Conservation (phyloP, 164 flowering plant species). For the Malania oleifera region DNA sequence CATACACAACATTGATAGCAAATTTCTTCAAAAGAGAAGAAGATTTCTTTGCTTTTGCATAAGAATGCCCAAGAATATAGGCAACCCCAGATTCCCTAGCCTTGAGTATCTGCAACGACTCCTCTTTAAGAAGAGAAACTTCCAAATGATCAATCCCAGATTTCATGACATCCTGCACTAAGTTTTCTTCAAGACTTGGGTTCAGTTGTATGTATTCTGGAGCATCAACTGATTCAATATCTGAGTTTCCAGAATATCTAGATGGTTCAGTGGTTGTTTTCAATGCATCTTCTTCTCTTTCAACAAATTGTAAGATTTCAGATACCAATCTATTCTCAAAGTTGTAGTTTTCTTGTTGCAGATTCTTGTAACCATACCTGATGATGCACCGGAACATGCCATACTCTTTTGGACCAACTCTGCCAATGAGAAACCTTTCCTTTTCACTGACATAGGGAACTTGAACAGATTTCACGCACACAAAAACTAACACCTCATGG, state of each 20-base stretch:
- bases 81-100: slow-evolving; percentile 58
- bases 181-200: slow-evolving; percentile 16
- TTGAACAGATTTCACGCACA: slow-evolving; percentile 56
- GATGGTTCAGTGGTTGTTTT: slow-evolving; percentile 8
- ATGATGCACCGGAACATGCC: slow-evolving; percentile 64
- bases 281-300: slow-evolving; percentile 25
- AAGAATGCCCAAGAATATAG: slow-evolving; percentile 53
- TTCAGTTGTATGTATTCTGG: slow-evolving; percentile 7
- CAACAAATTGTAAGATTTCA: slow-evolving; percentile 36
- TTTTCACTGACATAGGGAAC: slow-evolving; percentile 43
- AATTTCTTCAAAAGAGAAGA: slow-evolving; percentile 49
- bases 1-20: slow-evolving; percentile 38
- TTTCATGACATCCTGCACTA: slow-evolving; percentile 17
- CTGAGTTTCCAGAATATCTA: slow-evolving; percentile 10
- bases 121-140: slow-evolving; percentile 22
- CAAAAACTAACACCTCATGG: slow-evolving; percentile 62
- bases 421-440: slow-evolving; percentile 42
- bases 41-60: slow-evolving; percentile 50
- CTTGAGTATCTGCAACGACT: slow-evolving; percentile 33
- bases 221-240: slow-evolving; percentile 19
- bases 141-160: slow-evolving; percentile 11
- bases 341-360: slow-evolving; percentile 38
- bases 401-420: slow-evolving; percentile 58
- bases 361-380: slow-evolving; percentile 64
- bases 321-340: slow-evolving; percentile 47